A percentile compares a stretch with the other conserved stretches of the same genome.
These are phyloP conservation scores for Batkoa obscura DNA, from an alignment of 371 early-diverging fungal species.

Conservation along the genomic window DNA sequence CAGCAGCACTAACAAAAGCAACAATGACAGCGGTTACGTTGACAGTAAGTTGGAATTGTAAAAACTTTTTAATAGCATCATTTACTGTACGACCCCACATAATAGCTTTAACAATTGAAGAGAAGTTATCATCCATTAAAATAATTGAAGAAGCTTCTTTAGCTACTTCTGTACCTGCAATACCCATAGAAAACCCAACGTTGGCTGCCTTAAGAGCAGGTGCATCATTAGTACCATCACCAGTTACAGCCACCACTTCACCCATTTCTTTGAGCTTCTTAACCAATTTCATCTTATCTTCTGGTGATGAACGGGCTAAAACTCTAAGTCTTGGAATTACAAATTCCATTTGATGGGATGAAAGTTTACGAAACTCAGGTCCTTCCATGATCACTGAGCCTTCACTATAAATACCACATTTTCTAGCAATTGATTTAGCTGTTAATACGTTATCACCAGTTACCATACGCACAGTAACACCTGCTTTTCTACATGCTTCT, in stretches of 20 bases:
- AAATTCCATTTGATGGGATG: slow-evolving; percentile 23
- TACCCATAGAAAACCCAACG: slow-evolving; percentile 68
- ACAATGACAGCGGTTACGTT: slow-evolving; percentile 53
- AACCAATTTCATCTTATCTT: slow-evolving; percentile 53
- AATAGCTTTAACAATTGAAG: slow-evolving; percentile 51
- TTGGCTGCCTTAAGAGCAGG: slow-evolving; percentile 62
- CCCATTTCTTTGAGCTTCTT: slow-evolving; percentile 34
- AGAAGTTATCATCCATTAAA: slow-evolving; percentile 63
- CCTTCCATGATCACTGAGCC: slow-evolving; percentile 53
- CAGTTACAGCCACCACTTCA: slow-evolving; percentile 62
- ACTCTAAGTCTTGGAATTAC: slow-evolving; percentile 42
- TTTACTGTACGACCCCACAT: slow-evolving; percentile 66
- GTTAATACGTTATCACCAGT: slow-evolving; percentile 62
- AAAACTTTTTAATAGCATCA: slow-evolving; percentile 59
- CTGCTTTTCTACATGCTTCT: slow-evolving; percentile 41
- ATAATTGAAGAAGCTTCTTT: slow-evolving; percentile 65
- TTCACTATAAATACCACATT: slow-evolving; percentile 40
- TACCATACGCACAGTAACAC: slow-evolving; percentile 68
- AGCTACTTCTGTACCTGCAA: slow-evolving; percentile 62
- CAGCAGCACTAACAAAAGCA: slow-evolving; percentile 36
- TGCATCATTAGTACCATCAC: slow-evolving; percentile 63
- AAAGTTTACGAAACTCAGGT: slow-evolving; percentile 31
- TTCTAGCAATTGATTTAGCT: slow-evolving; percentile 49
- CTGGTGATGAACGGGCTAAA: slow-evolving; percentile 51
- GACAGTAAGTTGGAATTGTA: slow-evolving; percentile 63